phyloP scores from a whole-genome alignment of 2,329 filamentous ascomycete species.

The Cladosporium sp. region DNA sequence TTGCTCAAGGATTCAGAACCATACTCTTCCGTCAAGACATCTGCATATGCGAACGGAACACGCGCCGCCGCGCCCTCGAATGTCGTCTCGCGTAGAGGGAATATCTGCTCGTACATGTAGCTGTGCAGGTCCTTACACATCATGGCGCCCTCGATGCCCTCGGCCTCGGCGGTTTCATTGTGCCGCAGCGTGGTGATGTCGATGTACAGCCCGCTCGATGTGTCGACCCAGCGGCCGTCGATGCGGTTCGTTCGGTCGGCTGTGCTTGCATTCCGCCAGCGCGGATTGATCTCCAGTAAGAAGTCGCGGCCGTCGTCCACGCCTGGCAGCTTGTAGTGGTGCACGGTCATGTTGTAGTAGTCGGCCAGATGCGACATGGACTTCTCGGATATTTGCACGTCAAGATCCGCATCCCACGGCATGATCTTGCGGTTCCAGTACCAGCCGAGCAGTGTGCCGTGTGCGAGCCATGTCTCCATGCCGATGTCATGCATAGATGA shows the following conservation, averaged over 20 bases:
- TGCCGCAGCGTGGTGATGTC: slow-evolving; percentile 54
- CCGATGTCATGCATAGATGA: slow-evolving; percentile 49
- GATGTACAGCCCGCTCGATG: slow-evolving; percentile 53
- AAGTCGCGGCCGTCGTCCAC: slow-evolving; percentile 35
- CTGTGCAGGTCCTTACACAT: slow-evolving; percentile 54
- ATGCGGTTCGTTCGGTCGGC: slow-evolving; percentile 50
- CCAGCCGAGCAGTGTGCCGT: slow-evolving; percentile 55
- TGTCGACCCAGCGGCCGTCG: slow-evolving; percentile 57
- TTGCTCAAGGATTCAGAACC: slow-evolving; percentile 43
- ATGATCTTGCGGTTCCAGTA: slow-evolving; percentile 58
- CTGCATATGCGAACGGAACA: slow-evolving; percentile 52
- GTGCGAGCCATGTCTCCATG: slow-evolving; percentile 58
- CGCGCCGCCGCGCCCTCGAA: slow-evolving; percentile 51
- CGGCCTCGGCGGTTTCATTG: slow-evolving; percentile 35
- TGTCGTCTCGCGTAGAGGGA: slow-evolving; percentile 48
- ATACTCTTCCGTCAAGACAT: slow-evolving; percentile 51
- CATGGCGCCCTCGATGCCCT: slow-evolving; percentile 38
- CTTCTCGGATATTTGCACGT: slow-evolving; percentile 52
- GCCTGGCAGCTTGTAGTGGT: slow-evolving; percentile 33
- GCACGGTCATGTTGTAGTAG: slow-evolving; percentile 58
- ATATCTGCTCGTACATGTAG: slow-evolving; percentile 50
- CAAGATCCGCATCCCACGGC: slow-evolving; percentile 57
- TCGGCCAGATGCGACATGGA: slow-evolving; percentile 51
- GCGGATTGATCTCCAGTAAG: slow-evolving; percentile 54
- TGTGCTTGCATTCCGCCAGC: slow-evolving; percentile 42